Evolutionary conservation across 2,329 filamentous ascomycete genomes (phyloP).

Genomic region (Fonsecaea erecta): DNA sequence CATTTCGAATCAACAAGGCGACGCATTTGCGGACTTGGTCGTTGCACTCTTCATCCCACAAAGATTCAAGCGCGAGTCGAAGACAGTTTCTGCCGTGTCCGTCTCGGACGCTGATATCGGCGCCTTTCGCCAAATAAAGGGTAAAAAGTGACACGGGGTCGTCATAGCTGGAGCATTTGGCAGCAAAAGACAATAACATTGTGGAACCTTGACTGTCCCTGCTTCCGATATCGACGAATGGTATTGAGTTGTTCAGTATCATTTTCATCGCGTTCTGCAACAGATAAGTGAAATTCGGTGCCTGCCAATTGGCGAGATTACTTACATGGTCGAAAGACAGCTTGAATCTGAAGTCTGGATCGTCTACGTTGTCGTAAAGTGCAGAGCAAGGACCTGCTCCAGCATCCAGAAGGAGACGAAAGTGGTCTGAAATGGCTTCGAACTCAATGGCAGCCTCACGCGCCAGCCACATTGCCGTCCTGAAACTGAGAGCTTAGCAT

Average conservation of each 20-base stretch:
- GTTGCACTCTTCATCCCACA: too few species aligned
- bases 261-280: background rate
- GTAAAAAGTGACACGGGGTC: background rate
- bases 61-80: background rate
- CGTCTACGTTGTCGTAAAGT: background rate
- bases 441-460: background rate
- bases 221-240: background rate
- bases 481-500: background rate
- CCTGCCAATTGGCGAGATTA: background rate
- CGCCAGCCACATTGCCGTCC: background rate
- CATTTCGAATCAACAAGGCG: background rate
- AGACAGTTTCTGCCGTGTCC: constrained; percentile 1
- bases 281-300: background rate
- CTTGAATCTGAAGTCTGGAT: background rate
- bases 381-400: background rate
- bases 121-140: background rate
- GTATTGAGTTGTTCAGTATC: background rate
- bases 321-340: background rate
- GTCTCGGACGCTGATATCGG: background rate
- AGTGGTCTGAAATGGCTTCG: background rate
- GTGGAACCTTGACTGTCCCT: background rate
- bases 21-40: background rate
- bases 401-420: background rate
- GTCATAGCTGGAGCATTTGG: background rate
- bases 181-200: background rate